Percentiles rank a stretch among this genome's conserved stretches.
Conservation (phyloP, 176 grass and related monocot genomes). For the Avena sativa region DNA sequence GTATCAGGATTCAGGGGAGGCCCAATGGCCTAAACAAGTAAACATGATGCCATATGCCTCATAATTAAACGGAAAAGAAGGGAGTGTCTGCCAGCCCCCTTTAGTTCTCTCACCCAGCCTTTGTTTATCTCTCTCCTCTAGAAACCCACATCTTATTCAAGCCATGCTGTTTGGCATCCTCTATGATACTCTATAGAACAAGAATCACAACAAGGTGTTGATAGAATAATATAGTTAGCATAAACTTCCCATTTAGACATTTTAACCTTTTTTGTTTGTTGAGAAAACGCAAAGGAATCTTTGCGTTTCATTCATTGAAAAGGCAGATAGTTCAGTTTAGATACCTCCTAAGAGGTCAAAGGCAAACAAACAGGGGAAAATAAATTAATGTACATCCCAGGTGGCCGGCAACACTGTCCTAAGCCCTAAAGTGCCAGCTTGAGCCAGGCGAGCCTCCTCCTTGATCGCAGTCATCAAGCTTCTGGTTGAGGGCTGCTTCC, state of each 20-base stretch:
- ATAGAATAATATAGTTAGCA: constrained; percentile 16
- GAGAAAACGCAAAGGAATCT: no score
- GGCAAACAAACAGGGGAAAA: no score
- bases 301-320: no score
- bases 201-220: neutral
- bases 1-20: constrained; percentile 5
- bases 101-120: neutral
- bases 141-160: neutral
- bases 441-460: no score
- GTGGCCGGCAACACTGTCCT: no score
- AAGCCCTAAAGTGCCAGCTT: no score
- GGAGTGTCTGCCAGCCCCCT: neutral
- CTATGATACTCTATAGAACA: neutral
- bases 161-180: neutral
- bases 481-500: no score
- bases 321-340: no score
- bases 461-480: no score
- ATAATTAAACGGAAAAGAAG: neutral
- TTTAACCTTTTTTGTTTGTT: neutral
- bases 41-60: constrained; percentile 15
- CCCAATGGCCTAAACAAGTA: constrained; percentile 5
- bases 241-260: constrained; percentile 5
- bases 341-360: no score
- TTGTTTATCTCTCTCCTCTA: neutral
- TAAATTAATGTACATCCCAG: no score